Evolutionary conservation across 176 grass and related monocot species (phyloP).

Genomic region (Calamus simplicifolius): DNA sequence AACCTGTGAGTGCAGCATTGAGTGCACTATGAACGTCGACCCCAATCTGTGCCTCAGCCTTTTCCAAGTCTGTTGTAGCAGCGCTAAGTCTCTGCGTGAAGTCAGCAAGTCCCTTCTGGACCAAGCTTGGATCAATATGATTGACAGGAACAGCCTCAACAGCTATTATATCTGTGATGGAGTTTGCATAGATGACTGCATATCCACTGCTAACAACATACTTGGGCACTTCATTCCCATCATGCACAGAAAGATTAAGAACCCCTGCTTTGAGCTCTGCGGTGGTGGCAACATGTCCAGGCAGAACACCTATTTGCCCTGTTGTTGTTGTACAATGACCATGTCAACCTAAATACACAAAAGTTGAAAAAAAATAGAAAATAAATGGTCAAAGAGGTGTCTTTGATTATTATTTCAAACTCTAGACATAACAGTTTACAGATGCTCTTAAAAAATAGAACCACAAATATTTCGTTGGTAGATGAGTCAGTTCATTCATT

Average conservation of each 20-base stretch:
- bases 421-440: too few species aligned
- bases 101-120: conserved; percentile 77
- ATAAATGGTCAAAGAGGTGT: too few species aligned
- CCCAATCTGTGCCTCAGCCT: conserved; percentile 93
- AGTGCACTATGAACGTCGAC: conserved; percentile 92
- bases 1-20: conserved; percentile 41
- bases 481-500: too few species aligned
- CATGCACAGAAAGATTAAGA: conserved; percentile 85
- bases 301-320: conserved; percentile 96
- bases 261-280: conserved; percentile 85
- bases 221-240: conserved; percentile 75
- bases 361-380: too few species aligned
- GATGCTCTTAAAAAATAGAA: too few species aligned
- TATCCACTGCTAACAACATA: conserved; percentile 98
- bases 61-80: conserved; percentile 75
- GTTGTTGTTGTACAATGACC: conserved; percentile 90
- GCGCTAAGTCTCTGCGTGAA: conserved; percentile 86
- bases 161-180: conserved; percentile 83
- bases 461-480: too few species aligned
- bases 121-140: conserved; percentile 57
- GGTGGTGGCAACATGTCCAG: conserved; percentile 84
- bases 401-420: too few species aligned
- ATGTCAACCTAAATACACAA: too few species aligned
- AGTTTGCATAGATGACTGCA: conserved; percentile 93
- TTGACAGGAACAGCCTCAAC: conserved; percentile 81